These are phyloP conservation scores for Panicum hallii DNA, from an alignment of 202 grass and related monocot species.

Conservation along the genomic window DNA sequence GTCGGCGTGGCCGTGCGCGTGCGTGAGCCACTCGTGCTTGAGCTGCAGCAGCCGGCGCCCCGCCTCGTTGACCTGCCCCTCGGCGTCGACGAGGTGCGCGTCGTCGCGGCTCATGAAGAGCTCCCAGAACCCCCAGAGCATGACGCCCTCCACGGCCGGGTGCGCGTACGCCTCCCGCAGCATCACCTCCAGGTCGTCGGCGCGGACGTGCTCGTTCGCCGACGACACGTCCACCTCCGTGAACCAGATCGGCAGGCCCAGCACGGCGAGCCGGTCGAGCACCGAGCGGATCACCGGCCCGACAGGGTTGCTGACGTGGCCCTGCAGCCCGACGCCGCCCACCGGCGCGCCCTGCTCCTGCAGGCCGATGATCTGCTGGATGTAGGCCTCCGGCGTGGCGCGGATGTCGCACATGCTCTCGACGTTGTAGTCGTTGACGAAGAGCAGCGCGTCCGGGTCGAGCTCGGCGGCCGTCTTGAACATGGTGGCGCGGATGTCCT, in stretches of 20 bases:
- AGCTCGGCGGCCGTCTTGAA: constrained; percentile 68
- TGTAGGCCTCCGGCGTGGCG: constrained; percentile 70
- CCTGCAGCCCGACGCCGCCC: constrained; percentile 70
- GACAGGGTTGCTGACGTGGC: constrained; percentile 67
- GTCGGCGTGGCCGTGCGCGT: constrained; percentile 54
- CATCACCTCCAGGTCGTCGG: constrained; percentile 87
- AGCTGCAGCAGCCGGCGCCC: constrained; percentile 61
- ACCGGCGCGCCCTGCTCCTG: constrained; percentile 82
- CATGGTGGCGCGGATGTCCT: constrained; percentile 65
- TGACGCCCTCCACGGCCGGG: constrained; percentile 78
- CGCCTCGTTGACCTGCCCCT: constrained; percentile 78
- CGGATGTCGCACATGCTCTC: constrained; percentile 64
- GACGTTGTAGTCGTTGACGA: constrained; percentile 96
- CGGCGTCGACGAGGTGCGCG: constrained; percentile 76
- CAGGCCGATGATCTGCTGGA: constrained; percentile 73
- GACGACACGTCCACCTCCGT: constrained; percentile 88
- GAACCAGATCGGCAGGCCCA: constrained; percentile 88
- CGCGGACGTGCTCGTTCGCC: constrained; percentile 73
- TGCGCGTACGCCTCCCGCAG: constrained; percentile 84
- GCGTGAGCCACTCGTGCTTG: constrained; percentile 83
- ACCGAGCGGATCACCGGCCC: constrained; percentile 54
- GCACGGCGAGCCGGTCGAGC: constrained; percentile 63
- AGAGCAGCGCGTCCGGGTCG: constrained; percentile 74
- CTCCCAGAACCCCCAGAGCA: constrained; percentile 98
- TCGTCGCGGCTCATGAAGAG: constrained; percentile 76